Evolutionary conservation across 305 asterid genomes (phyloP).

Genomic region (Salvia sclarea): DNA sequence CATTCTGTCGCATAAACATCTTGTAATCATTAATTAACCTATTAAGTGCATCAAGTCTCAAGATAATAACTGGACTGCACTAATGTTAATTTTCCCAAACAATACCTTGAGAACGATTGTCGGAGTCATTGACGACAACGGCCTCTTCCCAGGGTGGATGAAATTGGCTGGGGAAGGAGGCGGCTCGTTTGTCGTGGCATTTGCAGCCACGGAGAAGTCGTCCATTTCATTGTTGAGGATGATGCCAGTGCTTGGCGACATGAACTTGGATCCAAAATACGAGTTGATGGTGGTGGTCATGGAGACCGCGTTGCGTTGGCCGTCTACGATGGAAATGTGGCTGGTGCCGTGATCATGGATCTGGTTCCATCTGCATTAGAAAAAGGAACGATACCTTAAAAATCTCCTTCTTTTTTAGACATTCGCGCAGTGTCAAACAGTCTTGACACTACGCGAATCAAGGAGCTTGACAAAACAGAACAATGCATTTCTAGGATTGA

Average conservation of each 20-base stretch:
- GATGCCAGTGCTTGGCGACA: slow-evolving; percentile 66
- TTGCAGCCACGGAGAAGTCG: slow-evolving; percentile 65
- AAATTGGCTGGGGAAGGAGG: slow-evolving; percentile 69
- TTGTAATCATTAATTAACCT: too few relatives aligned
- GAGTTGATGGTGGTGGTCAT: slow-evolving; percentile 62
- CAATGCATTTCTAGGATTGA: too few relatives aligned
- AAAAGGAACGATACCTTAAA: background rate
- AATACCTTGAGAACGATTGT: slow-evolving; percentile 56
- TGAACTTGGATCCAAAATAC: slow-evolving; percentile 58
- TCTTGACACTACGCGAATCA: too few relatives aligned
- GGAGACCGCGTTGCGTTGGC: slow-evolving; percentile 66
- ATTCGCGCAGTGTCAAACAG: background rate
- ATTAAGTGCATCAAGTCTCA: too few relatives aligned
- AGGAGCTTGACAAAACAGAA: too few relatives aligned
- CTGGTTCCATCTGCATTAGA: slow-evolving; percentile 57
- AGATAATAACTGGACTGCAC: too few relatives aligned
- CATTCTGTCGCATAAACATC: slow-evolving; percentile 33
- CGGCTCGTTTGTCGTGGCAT: slow-evolving; percentile 25
- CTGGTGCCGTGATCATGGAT: slow-evolving; percentile 73
- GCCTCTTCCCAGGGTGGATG: slow-evolving; percentile 59
- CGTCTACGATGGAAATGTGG: slow-evolving; percentile 68
- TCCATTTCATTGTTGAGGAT: slow-evolving; percentile 85
- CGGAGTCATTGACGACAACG: slow-evolving; percentile 76
- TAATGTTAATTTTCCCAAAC: background rate
- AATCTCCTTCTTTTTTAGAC: background rate